Base-by-base conservation (phyloP, 1,139 yeast genomes). In the Debaryomyces coudertii region DNA sequence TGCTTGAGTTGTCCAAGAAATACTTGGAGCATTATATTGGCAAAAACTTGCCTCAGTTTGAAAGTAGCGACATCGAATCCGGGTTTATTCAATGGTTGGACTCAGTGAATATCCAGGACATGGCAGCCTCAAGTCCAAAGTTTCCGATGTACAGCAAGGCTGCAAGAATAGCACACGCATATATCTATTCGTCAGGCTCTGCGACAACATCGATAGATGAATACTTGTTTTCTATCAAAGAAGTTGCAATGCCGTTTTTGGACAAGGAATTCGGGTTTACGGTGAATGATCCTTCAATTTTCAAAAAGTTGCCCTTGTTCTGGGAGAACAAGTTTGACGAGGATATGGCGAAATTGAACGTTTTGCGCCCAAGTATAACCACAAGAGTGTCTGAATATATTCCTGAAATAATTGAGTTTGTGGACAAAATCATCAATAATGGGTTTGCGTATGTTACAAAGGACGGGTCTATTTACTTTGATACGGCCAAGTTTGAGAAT, bases 371-470 rank as follows among this genome's bases (percentile, higher is more conserved):
- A 5, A 77, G 87, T 4, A 77, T 90, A 36, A 89, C 95, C 29
- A 93, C 99, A 4, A 82, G 99, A 57, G 99, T 93, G n/a, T 87
- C 97, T 2, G 99, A 93, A 65, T 95, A 90, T 61, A 85, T 93
- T 39, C 98, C 98, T 2, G 96, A 93, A 59, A 92, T 93, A 64
- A 80, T 92, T 43, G 78, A 69, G 16, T 93, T 84, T 65, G 96
- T 93, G 22, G 79, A 83, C 53, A 76, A 73, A 56, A 92, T 93
- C 59, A 80, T 92, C 40, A 63, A 61, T 3, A 87, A 87, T 55
- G 96, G 96, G 0, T 93, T 77, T 62, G 99, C 93, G 1, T 93
- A 93, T 63, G 74, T 83, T 14, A 84, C 97, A 1, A 65, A 66
- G 9, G 95, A 86, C 58, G 99, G 98, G 0, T 87, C 96, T 6